Evolutionary conservation across 2,329 filamentous ascomycete genomes (phyloP), one percentile per base, ranked within the genome.

Genomic region (Epichloe glyceriae): DNA sequence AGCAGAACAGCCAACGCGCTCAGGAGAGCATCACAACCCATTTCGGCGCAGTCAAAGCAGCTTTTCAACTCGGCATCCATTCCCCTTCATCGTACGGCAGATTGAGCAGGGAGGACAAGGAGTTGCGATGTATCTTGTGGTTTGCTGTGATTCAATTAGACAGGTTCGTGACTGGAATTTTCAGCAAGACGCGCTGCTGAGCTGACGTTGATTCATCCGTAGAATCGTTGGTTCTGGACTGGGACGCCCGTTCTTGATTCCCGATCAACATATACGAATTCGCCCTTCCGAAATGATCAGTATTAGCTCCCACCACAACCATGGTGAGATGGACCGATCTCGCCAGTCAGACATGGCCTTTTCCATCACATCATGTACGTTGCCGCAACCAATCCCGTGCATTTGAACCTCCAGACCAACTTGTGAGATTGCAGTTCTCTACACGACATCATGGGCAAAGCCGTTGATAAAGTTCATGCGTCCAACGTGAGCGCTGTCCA

Each of bases 51-150:
- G 64, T 67, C 39, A 63, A 64, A 33, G 56, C 61, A 0, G 55
- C 62, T 0, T 66, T 64, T 45, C 64, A 66, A 46, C 57, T 67
- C 2, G 65, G 64, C 5, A 55, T 67, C 20, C 64, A 67, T 50
- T 61, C 64, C 4, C 60, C 58, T 1, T 58, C 59, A 1, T 57
- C 56, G 2, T 64, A 64, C 37, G 56, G 57, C 5, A 51, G 56
- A 15, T 53, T 62, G 0, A 47, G 50, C 14, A 45, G 49, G 0
- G 48, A 53, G 3, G 61, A 65, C 33, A 62, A 56, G 35, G 58
- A 62, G 39, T 52, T 62, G 4, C 58, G 59, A 17, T 58, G 59
- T 1, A 53, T 58, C 11, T 52, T 66, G 11, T 66, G 63, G 63
- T 63, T 62, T 44, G 61, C 62, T 2, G 58, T 63, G 0, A 53